These are phyloP conservation scores for Neonectria sp. DNA, from an alignment of 2,329 filamentous ascomycete species.

Conservation along the genomic window DNA sequence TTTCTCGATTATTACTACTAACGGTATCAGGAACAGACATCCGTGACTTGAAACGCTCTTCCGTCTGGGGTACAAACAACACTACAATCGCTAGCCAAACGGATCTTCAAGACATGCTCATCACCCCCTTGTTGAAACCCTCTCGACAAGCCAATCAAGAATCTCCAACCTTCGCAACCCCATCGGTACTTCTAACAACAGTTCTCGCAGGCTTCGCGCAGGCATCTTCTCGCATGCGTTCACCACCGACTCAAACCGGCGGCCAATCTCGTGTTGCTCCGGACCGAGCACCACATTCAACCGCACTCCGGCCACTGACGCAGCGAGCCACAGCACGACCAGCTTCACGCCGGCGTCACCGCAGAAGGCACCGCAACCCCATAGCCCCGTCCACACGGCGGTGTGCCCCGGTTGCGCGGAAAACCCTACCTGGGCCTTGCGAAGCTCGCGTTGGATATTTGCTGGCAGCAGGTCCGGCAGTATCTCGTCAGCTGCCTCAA, in stretches of 20 bases:
- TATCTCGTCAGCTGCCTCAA: conserved; percentile 23
- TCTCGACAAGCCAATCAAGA: conserved; percentile 33
- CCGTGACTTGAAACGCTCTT: neutral
- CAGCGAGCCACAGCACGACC: conserved; percentile 52
- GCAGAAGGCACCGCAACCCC: conserved; percentile 56
- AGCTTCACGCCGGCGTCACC: conserved; percentile 52
- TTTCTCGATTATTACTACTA: neutral
- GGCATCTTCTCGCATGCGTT: conserved; percentile 19
- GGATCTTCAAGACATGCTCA: neutral
- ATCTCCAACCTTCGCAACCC: conserved; percentile 27
- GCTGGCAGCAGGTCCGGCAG: conserved; percentile 47
- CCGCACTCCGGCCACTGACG: conserved; percentile 41
- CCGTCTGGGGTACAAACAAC: neutral
- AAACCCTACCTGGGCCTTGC: conserved; percentile 50
- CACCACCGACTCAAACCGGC: conserved; percentile 21
- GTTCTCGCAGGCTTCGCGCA: conserved; percentile 7
- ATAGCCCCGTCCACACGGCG: conserved; percentile 48
- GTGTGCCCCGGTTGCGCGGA: conserved; percentile 34
- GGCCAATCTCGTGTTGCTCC: conserved; percentile 39
- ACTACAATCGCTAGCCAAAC: neutral
- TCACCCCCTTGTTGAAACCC: neutral
- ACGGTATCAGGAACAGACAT: neutral
- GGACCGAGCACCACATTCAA: conserved; percentile 39
- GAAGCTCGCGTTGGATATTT: conserved; percentile 50
- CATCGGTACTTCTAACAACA: conserved; percentile 27